Base-by-base conservation (phyloP, 2,329 filamentous ascomycete genomes). In the Colletotrichum plurivorum region DNA sequence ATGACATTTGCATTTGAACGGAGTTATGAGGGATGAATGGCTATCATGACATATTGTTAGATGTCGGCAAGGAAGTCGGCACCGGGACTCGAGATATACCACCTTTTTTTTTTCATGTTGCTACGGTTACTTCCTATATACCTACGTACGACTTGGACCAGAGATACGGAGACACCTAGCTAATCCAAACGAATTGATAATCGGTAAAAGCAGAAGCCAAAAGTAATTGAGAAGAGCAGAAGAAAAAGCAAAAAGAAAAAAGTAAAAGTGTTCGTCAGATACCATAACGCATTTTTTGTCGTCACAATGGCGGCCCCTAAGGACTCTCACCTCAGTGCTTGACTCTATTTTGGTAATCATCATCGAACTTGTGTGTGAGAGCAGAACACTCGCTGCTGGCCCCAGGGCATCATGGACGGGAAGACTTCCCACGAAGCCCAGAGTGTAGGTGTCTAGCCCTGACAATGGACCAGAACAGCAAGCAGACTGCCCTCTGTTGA, bases 331-430 rank as follows among this genome's bases (percentile, higher is more conserved):
- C 89, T 97, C 93, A 93, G 95, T 94, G 94, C 94, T 98, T 98
- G 94, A 98, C 94, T 98, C 95, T 97, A 95, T 67, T 95, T 36
- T 92, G 88, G 86, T 91, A 89, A 90, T 97, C 94, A 97, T 98
- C 95, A 97, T 73, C 71, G 63, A 68, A 71, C 55, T 72, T 73
- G 70, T 22, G 22, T 4, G 73, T 71, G 78, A 63, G 31, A 36
- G 31, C 31, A 36, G 31, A 36, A 43, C 56, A 16, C 22, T 39
- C 39, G 25, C 64, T 73, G 70, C 39, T 73, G 31, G 31, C 31
- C 31, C 73, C 71, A 62, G 69, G 62, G 72, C 59, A 72, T 72
- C 71, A 56, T 63, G 45, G 72, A 73, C 71, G 73, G 73, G 75
- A 76, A 79, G 80, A 79, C 80, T 80, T 82, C 83, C 82, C 72